A percentile compares a stretch with the other conserved stretches of the same genome.
Evolutionary conservation across 2,329 filamentous ascomycete species (phyloP).

Genomic region (Fusarium brachygibbosum): DNA sequence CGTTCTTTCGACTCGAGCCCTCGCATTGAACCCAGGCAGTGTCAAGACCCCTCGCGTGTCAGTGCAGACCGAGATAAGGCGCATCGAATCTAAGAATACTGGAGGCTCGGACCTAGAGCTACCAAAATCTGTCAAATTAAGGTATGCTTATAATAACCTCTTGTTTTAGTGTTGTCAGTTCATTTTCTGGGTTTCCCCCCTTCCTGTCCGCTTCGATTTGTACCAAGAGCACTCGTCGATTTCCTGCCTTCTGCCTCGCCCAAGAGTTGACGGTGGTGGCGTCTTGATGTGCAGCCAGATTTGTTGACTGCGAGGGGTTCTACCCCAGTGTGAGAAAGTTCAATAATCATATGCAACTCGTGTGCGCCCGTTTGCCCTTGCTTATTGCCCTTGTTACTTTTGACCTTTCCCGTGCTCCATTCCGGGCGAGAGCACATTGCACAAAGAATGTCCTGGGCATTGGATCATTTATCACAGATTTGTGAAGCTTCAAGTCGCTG

Average conservation of each 20-base stretch:
- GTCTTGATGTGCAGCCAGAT: constrained; percentile 26
- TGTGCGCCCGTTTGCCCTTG: constrained; percentile 18
- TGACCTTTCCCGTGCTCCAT: neutral
- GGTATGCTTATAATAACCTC: constrained; percentile 14
- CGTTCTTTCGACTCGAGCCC: constrained; percentile 2
- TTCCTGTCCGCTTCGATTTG: constrained; percentile 20
- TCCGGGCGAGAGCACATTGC: neutral
- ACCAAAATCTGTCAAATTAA: constrained; percentile 10
- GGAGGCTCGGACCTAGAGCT: constrained; percentile 25
- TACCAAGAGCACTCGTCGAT: constrained; percentile 21
- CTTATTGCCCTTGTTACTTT: constrained; percentile 5
- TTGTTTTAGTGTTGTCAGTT: neutral
- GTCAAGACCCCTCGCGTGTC: constrained; percentile 28
- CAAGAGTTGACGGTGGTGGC: constrained; percentile 37
- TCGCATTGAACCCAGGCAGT: neutral
- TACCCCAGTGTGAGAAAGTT: constrained; percentile 35
- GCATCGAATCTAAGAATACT: neutral
- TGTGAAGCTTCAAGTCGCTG: constrained; percentile 13
- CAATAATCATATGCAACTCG: constrained; percentile 15
- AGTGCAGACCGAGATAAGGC: constrained; percentile 31
- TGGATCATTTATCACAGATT: constrained; percentile 6
- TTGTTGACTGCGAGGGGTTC: constrained; percentile 25
- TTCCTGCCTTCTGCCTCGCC: constrained; percentile 10
- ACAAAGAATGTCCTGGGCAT: constrained; percentile 14
- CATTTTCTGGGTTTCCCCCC: neutral